These are phyloP conservation scores for Cladosporium sp. DNA, from an alignment of 2,329 filamentous ascomycete species.

Conservation along the genomic window DNA sequence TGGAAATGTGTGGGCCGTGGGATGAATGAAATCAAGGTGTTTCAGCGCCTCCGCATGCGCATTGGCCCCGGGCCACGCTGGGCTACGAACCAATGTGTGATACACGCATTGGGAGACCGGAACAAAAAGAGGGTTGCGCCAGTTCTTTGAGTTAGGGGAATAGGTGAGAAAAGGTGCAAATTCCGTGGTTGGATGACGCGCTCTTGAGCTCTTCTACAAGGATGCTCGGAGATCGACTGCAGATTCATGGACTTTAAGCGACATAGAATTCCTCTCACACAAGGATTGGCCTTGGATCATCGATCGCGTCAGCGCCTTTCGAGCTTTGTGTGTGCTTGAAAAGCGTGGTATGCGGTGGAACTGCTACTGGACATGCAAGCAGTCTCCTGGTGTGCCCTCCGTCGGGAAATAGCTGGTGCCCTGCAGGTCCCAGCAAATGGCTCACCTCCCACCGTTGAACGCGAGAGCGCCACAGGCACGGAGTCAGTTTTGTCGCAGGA, in stretches of 20 bases:
- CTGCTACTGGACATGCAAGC: background rate
- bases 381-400: background rate
- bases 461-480: background rate
- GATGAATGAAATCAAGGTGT: background rate
- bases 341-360: too few species aligned
- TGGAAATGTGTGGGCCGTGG: background rate
- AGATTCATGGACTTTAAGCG: background rate
- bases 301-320: background rate
- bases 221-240: constrained; percentile 4
- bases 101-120: background rate
- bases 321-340: too few species aligned
- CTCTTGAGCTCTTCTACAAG: background rate
- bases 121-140: background rate
- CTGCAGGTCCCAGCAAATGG: constrained; percentile 5
- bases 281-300: background rate
- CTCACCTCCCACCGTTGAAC: background rate
- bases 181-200: constrained; percentile 9
- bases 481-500: constrained; percentile 1
- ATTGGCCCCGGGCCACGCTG: background rate
- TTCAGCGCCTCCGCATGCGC: constrained; percentile 5
- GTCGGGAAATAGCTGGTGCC: constrained; percentile 2
- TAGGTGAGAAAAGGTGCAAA: background rate
- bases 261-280: background rate
- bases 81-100: background rate
- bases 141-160: background rate